phyloP scores from a whole-genome alignment of 306 rosid species.

The Vicia faba region DNA sequence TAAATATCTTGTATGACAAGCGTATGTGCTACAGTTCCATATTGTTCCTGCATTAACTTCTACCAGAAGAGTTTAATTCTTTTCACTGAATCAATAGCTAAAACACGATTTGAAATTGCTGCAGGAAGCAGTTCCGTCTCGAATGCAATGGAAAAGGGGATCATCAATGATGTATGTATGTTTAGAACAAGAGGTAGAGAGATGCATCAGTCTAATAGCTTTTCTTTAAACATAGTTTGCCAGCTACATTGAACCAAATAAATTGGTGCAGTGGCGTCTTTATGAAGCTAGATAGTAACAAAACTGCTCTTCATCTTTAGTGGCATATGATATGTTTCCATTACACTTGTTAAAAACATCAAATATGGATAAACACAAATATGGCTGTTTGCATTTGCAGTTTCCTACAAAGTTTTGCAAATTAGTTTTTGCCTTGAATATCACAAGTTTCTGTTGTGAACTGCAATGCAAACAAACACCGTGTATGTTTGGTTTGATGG shows the following conservation, averaged over 20 bases:
- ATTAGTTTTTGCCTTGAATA: too few species aligned
- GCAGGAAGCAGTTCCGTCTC: slow-evolving; percentile 34
- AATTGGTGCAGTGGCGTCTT: slow-evolving; percentile 7
- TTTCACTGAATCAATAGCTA: slow-evolving; percentile 20
- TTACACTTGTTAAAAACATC: not conserved
- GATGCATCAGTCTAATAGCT: slow-evolving; percentile 25
- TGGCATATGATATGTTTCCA: not conserved
- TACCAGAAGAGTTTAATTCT: not conserved
- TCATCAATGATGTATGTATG: slow-evolving; percentile 31
- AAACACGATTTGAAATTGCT: slow-evolving; percentile 19
- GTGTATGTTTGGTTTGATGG: too few species aligned
- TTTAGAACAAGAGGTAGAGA: slow-evolving; percentile 27
- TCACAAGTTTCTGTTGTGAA: too few species aligned
- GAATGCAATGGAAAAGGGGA: not conserved
- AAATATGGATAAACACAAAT: not conserved
- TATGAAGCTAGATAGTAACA: slow-evolving; percentile 29
- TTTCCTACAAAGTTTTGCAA: too few species aligned
- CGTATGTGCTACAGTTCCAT: slow-evolving; percentile 34
- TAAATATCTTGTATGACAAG: not conserved
- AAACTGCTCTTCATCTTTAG: slow-evolving; percentile 5
- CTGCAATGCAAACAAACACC: too few species aligned
- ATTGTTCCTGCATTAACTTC: slow-evolving; percentile 8
- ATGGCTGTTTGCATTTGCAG: too few species aligned
- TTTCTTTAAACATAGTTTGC: slow-evolving; percentile 10
- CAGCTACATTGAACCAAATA: slow-evolving; percentile 21